Evolutionary conservation across 2,329 filamentous ascomycete species (phyloP).

Genomic region (Botrytis paeoniae): DNA sequence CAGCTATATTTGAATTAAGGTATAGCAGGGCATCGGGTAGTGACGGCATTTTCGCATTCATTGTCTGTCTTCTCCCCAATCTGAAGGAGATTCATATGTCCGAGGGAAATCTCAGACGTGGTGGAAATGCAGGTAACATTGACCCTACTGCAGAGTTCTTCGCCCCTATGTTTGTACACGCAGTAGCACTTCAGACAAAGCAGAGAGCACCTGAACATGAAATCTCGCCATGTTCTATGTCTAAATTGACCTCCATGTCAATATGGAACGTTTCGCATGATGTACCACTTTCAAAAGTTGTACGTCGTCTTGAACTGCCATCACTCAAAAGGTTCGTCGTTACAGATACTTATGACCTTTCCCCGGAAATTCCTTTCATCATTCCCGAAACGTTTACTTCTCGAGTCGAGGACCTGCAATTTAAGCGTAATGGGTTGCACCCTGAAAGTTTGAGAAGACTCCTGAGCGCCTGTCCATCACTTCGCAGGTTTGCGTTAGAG

Average conservation of each 20-base stretch:
- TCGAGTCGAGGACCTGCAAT: not conserved
- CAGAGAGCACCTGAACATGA: not conserved
- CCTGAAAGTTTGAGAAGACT: not conserved
- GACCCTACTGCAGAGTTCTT: not conserved
- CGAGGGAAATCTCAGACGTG: not conserved
- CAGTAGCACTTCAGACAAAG: not conserved
- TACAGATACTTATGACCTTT: not conserved
- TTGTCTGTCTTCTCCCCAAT: slow-evolving; percentile 1
- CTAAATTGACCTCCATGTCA: not conserved
- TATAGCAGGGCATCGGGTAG: not conserved
- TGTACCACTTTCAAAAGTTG: not conserved
- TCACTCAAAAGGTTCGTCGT: not conserved
- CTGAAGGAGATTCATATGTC: not conserved
- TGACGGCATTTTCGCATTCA: not conserved
- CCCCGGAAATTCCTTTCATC: not conserved
- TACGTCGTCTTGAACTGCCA: not conserved
- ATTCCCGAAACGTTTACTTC: not conserved
- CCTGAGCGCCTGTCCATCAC: not conserved
- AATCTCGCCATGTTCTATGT: not conserved
- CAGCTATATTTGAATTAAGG: not conserved
- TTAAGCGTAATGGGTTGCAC: not conserved
- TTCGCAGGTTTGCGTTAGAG: not conserved
- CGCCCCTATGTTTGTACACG: not conserved
- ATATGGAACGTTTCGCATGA: not conserved
- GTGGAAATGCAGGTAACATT: not conserved